Evolutionary conservation across 805 yeast genomes (phyloP).

Genomic region (Candida piceae): DNA sequence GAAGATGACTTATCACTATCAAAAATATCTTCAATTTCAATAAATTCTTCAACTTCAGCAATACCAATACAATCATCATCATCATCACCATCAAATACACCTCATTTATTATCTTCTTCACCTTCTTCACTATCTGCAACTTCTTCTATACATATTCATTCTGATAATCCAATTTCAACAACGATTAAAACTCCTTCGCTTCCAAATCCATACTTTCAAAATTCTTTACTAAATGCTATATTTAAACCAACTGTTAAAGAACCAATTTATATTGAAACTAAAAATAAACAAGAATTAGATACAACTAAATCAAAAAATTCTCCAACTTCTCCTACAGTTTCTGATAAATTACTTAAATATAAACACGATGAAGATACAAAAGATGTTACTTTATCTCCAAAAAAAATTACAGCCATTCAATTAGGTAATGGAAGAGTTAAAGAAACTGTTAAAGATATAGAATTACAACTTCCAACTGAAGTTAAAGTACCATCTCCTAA

Average conservation of each 20-base stretch:
- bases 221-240: conserved; percentile 14
- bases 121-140: conserved; percentile 3
- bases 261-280: conserved; percentile 18
- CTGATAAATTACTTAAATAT: conserved; percentile 8
- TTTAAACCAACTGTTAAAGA: conserved; percentile 22
- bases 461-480: conserved; percentile 13
- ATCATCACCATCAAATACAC: conserved; percentile 13
- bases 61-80: not conserved
- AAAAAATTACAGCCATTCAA: conserved; percentile 12
- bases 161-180: conserved; percentile 17
- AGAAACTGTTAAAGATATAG: conserved; percentile 23
- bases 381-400: conserved; percentile 15
- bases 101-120: conserved; percentile 18
- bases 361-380: conserved; percentile 9
- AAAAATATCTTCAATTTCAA: not conserved
- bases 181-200: conserved; percentile 1
- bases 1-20: not conserved
- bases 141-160: conserved; percentile 11
- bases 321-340: not conserved
- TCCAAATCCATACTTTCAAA: conserved; percentile 13
- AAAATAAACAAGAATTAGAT: not conserved
- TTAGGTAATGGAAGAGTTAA: conserved; percentile 24
- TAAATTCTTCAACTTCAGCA: not conserved
- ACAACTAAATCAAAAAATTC: not conserved
- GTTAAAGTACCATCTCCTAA: conserved; percentile 12